Base-by-base conservation (phyloP, 2,329 filamentous ascomycete species). In the Ceratocystis diversiconidia region DNA sequence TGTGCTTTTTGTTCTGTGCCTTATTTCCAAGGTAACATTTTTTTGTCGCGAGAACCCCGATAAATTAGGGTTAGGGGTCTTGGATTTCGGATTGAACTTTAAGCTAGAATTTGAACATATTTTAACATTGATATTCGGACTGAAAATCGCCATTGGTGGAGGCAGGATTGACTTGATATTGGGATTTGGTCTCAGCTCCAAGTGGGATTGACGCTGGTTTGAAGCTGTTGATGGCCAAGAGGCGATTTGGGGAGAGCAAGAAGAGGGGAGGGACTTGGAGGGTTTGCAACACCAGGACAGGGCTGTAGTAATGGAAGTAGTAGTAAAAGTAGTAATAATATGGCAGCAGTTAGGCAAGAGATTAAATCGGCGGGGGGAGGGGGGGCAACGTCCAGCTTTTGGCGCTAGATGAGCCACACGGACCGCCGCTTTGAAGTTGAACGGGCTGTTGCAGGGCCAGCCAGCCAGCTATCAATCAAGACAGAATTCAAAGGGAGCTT, bases 401-500 rank as follows among this genome's bases (percentile, higher is more conserved):
- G 55, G 55, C 55, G 55, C 55, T 59, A 59, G 55, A 36, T 30
- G 55, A 59, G 55, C 55, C 55, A 59, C 55, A 59, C 55, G 55
- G 55, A 59, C 55, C 55, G 55, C 55, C 55, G 55, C 55, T 36
- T 59, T 59, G 55, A 36, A 36, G 28, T 59, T 59, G 55, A 36
- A 10, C 55, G 17, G n/a, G 55, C 28, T 19, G n/a, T 15, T 55
- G 50, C 25, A 59, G 19, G 17, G 30, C 15, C 30, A 32, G 15
- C 25, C 28, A 30, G 28, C 28, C 28, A 59, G 55, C 15, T n/a
- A 25, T 19, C 48, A 22, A 52, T 8, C 48, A 7, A 52, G 48
- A 52, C 12, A 41, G 48, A 52, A 59, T 15, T 36, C 22, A 12
- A 57, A 32, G 52, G 25, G 22, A 52, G 46, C 5, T 48, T 6